Percentiles rank a stretch among this genome's conserved stretches.
Conservation (phyloP, 352 stramenopile genomes). For the Globisporangium carolinianum region DNA sequence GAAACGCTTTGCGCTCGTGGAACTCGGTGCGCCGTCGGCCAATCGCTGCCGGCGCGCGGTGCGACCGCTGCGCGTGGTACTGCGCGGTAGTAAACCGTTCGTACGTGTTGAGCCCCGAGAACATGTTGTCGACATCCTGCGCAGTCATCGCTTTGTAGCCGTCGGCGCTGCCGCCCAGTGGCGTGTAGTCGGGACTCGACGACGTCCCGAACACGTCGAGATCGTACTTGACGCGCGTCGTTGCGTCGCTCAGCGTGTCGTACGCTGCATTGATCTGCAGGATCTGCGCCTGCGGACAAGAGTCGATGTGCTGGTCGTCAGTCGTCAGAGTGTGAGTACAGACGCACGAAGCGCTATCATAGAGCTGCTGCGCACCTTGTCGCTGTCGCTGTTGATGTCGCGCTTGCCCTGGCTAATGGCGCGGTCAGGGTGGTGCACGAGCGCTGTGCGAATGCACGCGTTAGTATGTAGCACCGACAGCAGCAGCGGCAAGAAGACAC, state of each 20-base stretch:
- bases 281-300: constrained; percentile 26
- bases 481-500: not conserved
- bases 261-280: constrained; percentile 71
- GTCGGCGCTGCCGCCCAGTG: constrained; percentile 2
- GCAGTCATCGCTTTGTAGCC: constrained; percentile 67
- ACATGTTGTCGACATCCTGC: constrained; percentile 69
- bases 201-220: constrained; percentile 62
- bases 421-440: constrained; percentile 70
- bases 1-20: constrained; percentile 61
- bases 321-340: not conserved
- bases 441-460: constrained; percentile 21
- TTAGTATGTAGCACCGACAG: not conserved
- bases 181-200: constrained; percentile 22
- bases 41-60: constrained; percentile 43
- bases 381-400: constrained; percentile 21
- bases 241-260: constrained; percentile 47
- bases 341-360: not conserved
- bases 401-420: constrained; percentile 23
- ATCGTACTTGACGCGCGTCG: constrained; percentile 57
- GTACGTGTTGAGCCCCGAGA: constrained; percentile 58
- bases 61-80: constrained; percentile 53
- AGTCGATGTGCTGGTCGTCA: not conserved
- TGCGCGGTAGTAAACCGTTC: constrained; percentile 76
- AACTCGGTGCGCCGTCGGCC: constrained; percentile 55
- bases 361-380: constrained; percentile 15